These are phyloP conservation scores for Canariomyces notabilis DNA, from an alignment of 2,329 filamentous ascomycete genomes.

Conservation along the genomic window DNA sequence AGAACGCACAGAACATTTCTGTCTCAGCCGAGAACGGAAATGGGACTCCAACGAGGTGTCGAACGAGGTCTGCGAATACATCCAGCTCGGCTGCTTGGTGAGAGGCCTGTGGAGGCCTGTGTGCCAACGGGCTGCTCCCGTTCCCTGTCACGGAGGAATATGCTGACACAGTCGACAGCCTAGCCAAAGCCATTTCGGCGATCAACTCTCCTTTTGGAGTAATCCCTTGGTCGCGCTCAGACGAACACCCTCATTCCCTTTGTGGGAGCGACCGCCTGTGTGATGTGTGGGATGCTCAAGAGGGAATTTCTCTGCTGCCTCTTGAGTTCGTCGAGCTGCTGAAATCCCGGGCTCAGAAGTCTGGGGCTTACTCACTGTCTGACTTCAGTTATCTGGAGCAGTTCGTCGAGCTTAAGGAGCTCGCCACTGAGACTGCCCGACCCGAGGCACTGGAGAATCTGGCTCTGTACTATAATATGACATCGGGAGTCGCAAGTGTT, in stretches of 20 bases:
- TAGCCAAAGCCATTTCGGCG: too few relatives aligned
- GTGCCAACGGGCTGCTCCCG: slow-evolving; percentile 16
- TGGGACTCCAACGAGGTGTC: not conserved
- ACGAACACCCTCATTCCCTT: too few relatives aligned
- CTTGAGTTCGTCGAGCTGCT: slow-evolving; percentile 15
- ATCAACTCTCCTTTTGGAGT: too few relatives aligned
- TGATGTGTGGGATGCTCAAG: too few relatives aligned
- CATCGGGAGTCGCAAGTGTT: too few relatives aligned
- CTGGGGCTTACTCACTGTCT: slow-evolving; percentile 15
- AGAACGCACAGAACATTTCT: slow-evolving; percentile 13
- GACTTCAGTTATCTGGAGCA: slow-evolving; percentile 15
- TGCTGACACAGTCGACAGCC: too few relatives aligned
- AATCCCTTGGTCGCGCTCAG: too few relatives aligned
- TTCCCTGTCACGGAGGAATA: slow-evolving; percentile 14
- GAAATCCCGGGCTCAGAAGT: slow-evolving; percentile 14
- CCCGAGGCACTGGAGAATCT: too few relatives aligned
- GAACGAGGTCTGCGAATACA: slow-evolving; percentile 21
- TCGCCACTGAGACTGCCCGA: not conserved
- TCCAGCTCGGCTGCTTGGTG: slow-evolving; percentile 25
- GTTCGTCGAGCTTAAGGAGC: not conserved
- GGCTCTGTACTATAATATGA: too few relatives aligned
- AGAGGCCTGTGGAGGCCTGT: slow-evolving; percentile 19
- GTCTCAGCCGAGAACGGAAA: slow-evolving; percentile 19
- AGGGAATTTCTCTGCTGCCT: too few relatives aligned
- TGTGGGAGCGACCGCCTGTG: too few relatives aligned